Evolutionary conservation across 768 basidiomycete species (phyloP).

Genomic region (Rhodotorula taiwanensis): DNA sequence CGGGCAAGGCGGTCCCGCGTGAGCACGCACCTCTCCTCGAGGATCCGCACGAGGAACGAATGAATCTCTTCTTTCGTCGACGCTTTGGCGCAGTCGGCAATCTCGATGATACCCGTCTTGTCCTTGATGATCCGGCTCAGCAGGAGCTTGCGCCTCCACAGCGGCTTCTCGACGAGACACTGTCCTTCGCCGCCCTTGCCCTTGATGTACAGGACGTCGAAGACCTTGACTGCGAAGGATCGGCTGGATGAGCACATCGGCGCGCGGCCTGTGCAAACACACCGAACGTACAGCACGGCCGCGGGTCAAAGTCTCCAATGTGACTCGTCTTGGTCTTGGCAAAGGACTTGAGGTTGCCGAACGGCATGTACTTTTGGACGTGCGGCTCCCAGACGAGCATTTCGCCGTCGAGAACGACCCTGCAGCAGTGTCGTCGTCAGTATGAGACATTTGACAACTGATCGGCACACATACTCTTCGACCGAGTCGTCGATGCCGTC

Average conservation of each 20-base stretch:
- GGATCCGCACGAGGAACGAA: constrained; percentile 68
- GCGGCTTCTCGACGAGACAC: constrained; percentile 64
- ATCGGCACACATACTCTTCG: constrained; percentile 58
- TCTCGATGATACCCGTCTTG: constrained; percentile 73
- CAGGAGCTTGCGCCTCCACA: constrained; percentile 71
- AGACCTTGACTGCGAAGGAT: constrained; percentile 71
- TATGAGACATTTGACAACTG: neutral
- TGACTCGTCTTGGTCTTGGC: constrained; percentile 48
- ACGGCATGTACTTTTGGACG: constrained; percentile 77
- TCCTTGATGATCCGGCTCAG: constrained; percentile 61
- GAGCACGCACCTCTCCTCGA: constrained; percentile 54
- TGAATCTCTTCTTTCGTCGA: constrained; percentile 75
- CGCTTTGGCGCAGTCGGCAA: constrained; percentile 63
- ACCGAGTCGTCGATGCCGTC: constrained; percentile 66
- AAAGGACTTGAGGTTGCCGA: constrained; percentile 88
- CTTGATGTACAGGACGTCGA: constrained; percentile 85
- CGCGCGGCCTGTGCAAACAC: neutral
- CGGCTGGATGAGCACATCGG: neutral
- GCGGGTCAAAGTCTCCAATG: constrained; percentile 59
- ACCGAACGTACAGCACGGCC: constrained; percentile 73
- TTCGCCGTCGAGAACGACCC: constrained; percentile 91
- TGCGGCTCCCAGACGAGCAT: constrained; percentile 98
- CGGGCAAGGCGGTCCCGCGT: neutral
- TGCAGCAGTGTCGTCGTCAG: constrained; percentile 42
- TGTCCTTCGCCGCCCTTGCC: constrained; percentile 48